phyloP scores from a whole-genome alignment of 1,284 basidiomycete genomes.

The Melampsora americana region DNA sequence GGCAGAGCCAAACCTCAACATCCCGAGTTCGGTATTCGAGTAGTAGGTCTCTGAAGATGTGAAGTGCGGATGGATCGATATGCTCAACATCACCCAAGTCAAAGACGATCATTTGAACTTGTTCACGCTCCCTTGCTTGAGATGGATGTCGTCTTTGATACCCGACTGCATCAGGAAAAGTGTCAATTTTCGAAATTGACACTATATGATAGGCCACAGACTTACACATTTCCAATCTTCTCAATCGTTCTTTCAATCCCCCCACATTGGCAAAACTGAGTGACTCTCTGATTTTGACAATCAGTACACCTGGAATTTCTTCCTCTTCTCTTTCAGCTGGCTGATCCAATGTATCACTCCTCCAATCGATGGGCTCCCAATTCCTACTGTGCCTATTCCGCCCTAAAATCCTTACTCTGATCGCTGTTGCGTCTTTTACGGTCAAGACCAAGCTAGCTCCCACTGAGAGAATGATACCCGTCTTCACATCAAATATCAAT shows the following conservation, averaged over 20 bases:
- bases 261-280: constrained; percentile 64
- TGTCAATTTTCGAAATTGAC: neutral
- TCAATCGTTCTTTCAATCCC: constrained; percentile 41
- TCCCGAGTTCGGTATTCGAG: constrained; percentile 31
- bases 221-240: constrained; percentile 43
- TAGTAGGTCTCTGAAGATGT: constrained; percentile 40
- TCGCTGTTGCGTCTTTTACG: constrained; percentile 38
- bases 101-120: constrained; percentile 29
- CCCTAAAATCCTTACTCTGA: constrained; percentile 57
- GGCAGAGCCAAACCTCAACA: constrained; percentile 43
- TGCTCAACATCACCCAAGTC: constrained; percentile 42
- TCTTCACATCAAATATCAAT: constrained; percentile 37
- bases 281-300: constrained; percentile 74
- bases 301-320: constrained; percentile 68
- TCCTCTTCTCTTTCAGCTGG: constrained; percentile 74
- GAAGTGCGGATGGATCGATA: constrained; percentile 39
- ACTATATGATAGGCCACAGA: neutral
- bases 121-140: constrained; percentile 30
- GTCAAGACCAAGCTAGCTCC: constrained; percentile 38
- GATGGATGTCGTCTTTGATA: constrained; percentile 39
- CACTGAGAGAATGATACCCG: constrained; percentile 40
- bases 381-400: constrained; percentile 71
- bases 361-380: constrained; percentile 67
- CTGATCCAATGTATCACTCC: constrained; percentile 53
- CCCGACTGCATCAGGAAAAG: constrained; percentile 8